Evolutionary conservation across 2,329 filamentous ascomycete genomes (phyloP).

Genomic region (Stemphylium vesicarium): DNA sequence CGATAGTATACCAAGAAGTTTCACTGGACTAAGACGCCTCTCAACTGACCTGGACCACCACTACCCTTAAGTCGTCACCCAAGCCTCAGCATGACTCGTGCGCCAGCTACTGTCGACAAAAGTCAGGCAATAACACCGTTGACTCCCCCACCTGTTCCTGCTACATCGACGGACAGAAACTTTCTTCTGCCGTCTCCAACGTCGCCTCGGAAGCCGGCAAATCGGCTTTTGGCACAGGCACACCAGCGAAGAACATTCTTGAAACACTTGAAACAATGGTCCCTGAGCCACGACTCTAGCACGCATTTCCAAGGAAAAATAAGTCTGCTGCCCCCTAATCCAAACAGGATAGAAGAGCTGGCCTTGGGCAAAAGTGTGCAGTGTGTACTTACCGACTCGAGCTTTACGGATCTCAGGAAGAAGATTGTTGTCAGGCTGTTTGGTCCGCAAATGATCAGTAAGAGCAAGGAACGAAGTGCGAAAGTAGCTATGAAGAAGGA

Average conservation of each 20-base stretch:
- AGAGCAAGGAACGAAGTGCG: not conserved
- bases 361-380: constrained; percentile 36
- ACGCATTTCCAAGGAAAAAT: constrained; percentile 39
- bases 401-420: constrained; percentile 23
- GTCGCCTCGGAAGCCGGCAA: constrained; percentile 21
- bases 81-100: constrained; percentile 14
- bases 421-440: constrained; percentile 37
- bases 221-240: constrained; percentile 24
- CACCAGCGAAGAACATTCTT: constrained; percentile 30
- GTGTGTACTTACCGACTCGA: constrained; percentile 31
- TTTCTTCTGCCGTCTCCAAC: constrained; percentile 8
- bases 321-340: constrained; percentile 20
- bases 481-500: not conserved
- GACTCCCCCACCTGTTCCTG: constrained; percentile 4
- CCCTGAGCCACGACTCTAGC: constrained; percentile 37
- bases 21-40: not conserved
- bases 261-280: constrained; percentile 34
- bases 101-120: constrained; percentile 5
- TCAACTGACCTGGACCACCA: constrained; percentile 4
- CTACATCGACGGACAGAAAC: not conserved
- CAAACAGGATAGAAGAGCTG: constrained; percentile 10
- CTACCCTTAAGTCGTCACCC: not conserved
- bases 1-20: not conserved
- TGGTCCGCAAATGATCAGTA: constrained; percentile 16
- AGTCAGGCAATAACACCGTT: constrained; percentile 8